These are phyloP conservation scores for Solanum commersonii DNA, from an alignment of 257 asterid genomes.

Conservation along the genomic window DNA sequence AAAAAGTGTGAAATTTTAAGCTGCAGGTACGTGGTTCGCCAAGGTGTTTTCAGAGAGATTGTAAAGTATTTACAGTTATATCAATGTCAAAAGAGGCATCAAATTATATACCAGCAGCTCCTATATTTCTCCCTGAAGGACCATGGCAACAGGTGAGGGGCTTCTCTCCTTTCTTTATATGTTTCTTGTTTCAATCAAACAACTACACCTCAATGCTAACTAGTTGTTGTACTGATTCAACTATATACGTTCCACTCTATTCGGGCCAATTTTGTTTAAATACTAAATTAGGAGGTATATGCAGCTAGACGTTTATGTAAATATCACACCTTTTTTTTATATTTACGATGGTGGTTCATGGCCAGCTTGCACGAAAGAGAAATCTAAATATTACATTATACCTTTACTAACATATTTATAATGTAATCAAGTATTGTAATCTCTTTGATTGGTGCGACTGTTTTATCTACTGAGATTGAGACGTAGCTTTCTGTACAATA, in stretches of 20 bases:
- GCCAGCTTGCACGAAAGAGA: not conserved
- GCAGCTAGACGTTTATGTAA: not conserved
- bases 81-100: constrained; percentile 36
- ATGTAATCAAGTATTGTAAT: not conserved
- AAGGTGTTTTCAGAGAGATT: constrained; percentile 10
- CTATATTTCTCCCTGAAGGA: constrained; percentile 76
- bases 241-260: not conserved
- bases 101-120: constrained; percentile 80
- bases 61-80: constrained; percentile 36
- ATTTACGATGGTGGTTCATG: not conserved
- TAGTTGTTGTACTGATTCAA: not conserved
- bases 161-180: not conserved
- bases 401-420: not conserved
- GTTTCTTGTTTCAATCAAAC: not conserved
- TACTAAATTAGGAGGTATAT: not conserved
- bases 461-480: not conserved
- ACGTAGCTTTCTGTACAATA: not conserved
- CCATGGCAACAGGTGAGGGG: constrained; percentile 68
- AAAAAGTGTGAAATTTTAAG: not conserved
- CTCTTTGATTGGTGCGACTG: not conserved
- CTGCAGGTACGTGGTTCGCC: constrained; percentile 28
- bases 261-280: not conserved
- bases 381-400: not conserved
- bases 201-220: not conserved
- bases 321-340: not conserved